Evolutionary conservation across 1,284 basidiomycete genomes (phyloP).

Genomic region (Mycena citricolor): DNA sequence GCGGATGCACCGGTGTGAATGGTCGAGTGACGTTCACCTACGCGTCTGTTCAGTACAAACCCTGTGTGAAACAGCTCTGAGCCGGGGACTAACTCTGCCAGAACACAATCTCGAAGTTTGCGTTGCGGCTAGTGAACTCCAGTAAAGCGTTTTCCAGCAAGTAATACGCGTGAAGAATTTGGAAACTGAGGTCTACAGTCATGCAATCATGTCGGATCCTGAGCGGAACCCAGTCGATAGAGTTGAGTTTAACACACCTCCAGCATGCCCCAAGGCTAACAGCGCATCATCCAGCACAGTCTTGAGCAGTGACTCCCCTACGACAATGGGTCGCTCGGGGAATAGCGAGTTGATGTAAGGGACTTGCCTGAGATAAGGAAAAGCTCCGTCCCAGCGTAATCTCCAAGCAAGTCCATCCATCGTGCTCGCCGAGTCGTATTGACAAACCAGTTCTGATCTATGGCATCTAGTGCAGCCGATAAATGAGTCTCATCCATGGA

Average conservation of each 20-base stretch:
- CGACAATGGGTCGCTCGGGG: background rate
- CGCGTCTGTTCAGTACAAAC: slow-evolving; percentile 1
- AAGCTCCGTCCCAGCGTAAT: slow-evolving; percentile 66
- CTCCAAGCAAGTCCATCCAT: slow-evolving; percentile 71
- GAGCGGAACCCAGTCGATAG: background rate
- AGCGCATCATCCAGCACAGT: slow-evolving; percentile 56
- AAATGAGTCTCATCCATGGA: background rate
- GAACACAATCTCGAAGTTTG: slow-evolving; percentile 65
- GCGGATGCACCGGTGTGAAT: slow-evolving; percentile 36
- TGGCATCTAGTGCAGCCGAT: slow-evolving; percentile 27
- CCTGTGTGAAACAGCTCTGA: background rate
- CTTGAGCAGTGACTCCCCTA: slow-evolving; percentile 65
- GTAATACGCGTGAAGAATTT: slow-evolving; percentile 60
- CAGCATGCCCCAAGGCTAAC: slow-evolving; percentile 47
- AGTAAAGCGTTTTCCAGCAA: slow-evolving; percentile 50
- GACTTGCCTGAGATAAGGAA: slow-evolving; percentile 62
- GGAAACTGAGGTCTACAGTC: slow-evolving; percentile 59
- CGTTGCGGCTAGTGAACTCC: slow-evolving; percentile 48
- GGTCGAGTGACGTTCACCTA: slow-evolving; percentile 44
- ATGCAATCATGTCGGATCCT: too few relatives aligned
- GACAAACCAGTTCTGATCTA: slow-evolving; percentile 42
- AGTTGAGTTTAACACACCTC: slow-evolving; percentile 35
- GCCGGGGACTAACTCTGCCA: slow-evolving; percentile 46
- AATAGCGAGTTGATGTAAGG: slow-evolving; percentile 9
- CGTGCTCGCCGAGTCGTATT: slow-evolving; percentile 39